phyloP scores from a whole-genome alignment of 2,329 filamentous ascomycete genomes.

The Cladosporium sphaerospermum region DNA sequence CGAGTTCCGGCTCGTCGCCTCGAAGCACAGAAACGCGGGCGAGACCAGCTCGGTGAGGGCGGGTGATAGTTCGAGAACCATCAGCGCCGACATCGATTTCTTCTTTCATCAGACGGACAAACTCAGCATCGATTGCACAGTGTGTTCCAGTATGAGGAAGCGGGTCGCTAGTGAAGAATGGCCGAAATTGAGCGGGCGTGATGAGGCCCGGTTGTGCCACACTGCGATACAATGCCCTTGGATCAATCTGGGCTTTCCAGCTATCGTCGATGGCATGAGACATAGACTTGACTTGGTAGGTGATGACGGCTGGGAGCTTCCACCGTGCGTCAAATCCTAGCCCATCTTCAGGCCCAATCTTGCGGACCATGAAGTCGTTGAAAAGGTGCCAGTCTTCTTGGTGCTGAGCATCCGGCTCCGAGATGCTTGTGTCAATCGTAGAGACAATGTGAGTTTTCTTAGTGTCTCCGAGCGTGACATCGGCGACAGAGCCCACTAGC shows the following conservation, averaged over 20 bases:
- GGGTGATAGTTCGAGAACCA: slow-evolving; percentile 83
- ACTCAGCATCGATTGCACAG: slow-evolving; percentile 90
- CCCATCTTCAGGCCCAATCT: slow-evolving; percentile 74
- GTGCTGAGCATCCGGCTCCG: slow-evolving; percentile 52
- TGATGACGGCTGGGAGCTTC: slow-evolving; percentile 85
- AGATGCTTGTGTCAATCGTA: slow-evolving; percentile 74
- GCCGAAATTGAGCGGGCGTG: slow-evolving; percentile 21
- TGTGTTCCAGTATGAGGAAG: slow-evolving; percentile 57
- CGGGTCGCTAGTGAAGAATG: slow-evolving; percentile 39
- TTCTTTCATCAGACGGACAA: slow-evolving; percentile 84
- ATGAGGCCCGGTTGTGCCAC: slow-evolving; percentile 42
- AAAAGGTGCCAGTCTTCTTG: slow-evolving; percentile 87
- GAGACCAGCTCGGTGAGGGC: slow-evolving; percentile 82
- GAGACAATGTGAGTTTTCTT: slow-evolving; percentile 88
- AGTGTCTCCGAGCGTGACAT: slow-evolving; percentile 78
- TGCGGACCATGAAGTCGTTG: slow-evolving; percentile 90
- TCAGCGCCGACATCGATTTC: slow-evolving; percentile 96
- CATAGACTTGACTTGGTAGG: slow-evolving; percentile 75
- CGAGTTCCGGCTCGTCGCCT: slow-evolving; percentile 69
- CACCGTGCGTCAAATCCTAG: slow-evolving; percentile 82
- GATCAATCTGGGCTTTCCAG: slow-evolving; percentile 83
- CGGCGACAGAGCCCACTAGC: slow-evolving; percentile 79
- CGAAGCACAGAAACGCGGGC: slow-evolving; percentile 90
- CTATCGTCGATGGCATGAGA: slow-evolving; percentile 77
- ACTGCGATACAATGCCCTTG: slow-evolving; percentile 74